A percentile compares a stretch with the other conserved stretches of the same genome.
These are phyloP conservation scores for Pseudocercospora musae DNA, from an alignment of 2,329 filamentous ascomycete species.

Conservation along the genomic window DNA sequence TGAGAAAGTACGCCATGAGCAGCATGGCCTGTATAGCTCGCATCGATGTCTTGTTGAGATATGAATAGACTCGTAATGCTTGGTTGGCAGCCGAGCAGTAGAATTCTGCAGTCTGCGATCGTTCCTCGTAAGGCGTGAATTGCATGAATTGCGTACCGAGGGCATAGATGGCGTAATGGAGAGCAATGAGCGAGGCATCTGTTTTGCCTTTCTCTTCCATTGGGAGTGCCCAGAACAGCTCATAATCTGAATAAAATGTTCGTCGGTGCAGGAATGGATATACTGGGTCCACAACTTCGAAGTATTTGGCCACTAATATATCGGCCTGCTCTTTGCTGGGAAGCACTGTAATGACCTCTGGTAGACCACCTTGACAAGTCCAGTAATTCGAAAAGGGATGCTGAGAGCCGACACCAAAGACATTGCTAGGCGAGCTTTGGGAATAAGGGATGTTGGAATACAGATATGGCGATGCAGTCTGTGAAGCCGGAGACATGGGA, in stretches of 20 bases:
- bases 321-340: slow-evolving; percentile 74
- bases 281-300: slow-evolving; percentile 67
- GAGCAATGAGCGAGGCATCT: slow-evolving; percentile 67
- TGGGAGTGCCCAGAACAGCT: slow-evolving; percentile 68
- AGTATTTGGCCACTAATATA: slow-evolving; percentile 57
- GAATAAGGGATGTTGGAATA: slow-evolving; percentile 73
- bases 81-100: slow-evolving; percentile 76
- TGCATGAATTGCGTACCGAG: slow-evolving; percentile 75
- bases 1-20: slow-evolving; percentile 76
- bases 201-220: slow-evolving; percentile 54
- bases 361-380: slow-evolving; percentile 72
- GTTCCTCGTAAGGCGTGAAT: slow-evolving; percentile 54
- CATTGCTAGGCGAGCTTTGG: slow-evolving; percentile 64
- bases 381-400: slow-evolving; percentile 82
- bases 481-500: slow-evolving; percentile 9
- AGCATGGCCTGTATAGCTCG: slow-evolving; percentile 77
- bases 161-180: slow-evolving; percentile 74
- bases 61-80: slow-evolving; percentile 70
- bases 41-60: slow-evolving; percentile 70
- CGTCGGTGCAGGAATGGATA: slow-evolving; percentile 77
- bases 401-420: slow-evolving; percentile 76
- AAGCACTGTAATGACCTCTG: slow-evolving; percentile 71
- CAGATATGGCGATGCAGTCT: slow-evolving; percentile 45
- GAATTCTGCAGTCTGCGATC: slow-evolving; percentile 75
- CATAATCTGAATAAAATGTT: slow-evolving; percentile 74